Percentiles rank a stretch among this genome's conserved stretches.
phyloP scores from a whole-genome alignment of 441 rosid species.

The Bruguiera hainesii region DNA sequence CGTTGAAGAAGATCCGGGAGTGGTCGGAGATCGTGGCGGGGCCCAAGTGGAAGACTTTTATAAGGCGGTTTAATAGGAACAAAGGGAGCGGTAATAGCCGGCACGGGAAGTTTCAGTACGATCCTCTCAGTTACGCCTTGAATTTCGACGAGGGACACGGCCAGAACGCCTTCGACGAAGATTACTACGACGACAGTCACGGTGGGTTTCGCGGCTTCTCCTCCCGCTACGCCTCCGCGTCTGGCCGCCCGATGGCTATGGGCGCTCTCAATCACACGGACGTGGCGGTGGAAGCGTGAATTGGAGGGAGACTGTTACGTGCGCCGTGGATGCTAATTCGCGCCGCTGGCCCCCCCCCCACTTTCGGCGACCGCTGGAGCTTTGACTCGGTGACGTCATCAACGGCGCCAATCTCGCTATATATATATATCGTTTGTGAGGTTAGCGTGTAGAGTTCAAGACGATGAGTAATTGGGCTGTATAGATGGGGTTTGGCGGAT shows the following conservation, averaged over 20 bases:
- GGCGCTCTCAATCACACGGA: constrained; percentile 15
- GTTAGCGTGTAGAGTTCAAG: too few relatives aligned
- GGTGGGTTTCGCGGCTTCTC: constrained; percentile 47
- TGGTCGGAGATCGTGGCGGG: constrained; percentile 95
- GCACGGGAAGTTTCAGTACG: constrained; percentile 63
- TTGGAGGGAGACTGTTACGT: too few relatives aligned
- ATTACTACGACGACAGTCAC: constrained; percentile 15
- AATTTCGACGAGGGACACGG: constrained; percentile 57
- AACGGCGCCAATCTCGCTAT: too few relatives aligned
- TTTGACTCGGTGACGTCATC: too few relatives aligned
- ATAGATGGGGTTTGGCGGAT: too few relatives aligned
- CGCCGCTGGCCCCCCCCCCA: neutral
- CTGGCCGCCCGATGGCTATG: constrained; percentile 16
- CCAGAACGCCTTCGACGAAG: constrained; percentile 29
- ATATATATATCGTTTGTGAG: too few relatives aligned
- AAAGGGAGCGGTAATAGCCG: constrained; percentile 21
- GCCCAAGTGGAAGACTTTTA: constrained; percentile 89
- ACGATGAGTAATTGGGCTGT: too few relatives aligned
- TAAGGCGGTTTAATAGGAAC: constrained; percentile 57
- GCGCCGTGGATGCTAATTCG: neutral
- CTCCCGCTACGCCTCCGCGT: constrained; percentile 39
- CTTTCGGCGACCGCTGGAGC: too few relatives aligned
- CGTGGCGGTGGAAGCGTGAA: constrained; percentile 25
- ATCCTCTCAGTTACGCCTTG: constrained; percentile 63
- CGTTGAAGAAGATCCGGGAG: constrained; percentile 52